phyloP scores from a whole-genome alignment of 2,329 filamentous ascomycete genomes.

The Ascochyta viciae-villosae region DNA sequence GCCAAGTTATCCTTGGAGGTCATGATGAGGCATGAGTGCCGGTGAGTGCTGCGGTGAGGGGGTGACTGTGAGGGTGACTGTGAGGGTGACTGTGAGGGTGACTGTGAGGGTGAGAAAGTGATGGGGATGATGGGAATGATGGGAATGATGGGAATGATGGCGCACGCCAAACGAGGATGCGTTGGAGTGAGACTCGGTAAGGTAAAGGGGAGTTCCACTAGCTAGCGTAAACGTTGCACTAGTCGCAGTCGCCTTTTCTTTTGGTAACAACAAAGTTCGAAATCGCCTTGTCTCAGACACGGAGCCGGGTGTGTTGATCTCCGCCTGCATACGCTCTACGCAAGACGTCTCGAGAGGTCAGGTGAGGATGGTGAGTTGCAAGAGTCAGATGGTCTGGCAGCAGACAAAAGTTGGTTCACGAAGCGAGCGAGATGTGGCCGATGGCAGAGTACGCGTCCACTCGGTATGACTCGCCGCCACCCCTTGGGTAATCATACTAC shows the following conservation, averaged over 20 bases:
- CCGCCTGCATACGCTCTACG: conserved; percentile 6
- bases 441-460: conserved; percentile 33
- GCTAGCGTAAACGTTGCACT: conserved; percentile 22
- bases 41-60: conserved; percentile 9
- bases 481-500: conserved; percentile 35
- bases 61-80: conserved; percentile 9
- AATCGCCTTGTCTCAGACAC: conserved; percentile 33
- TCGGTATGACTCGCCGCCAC: conserved; percentile 37
- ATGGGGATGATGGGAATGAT: conserved; percentile 24
- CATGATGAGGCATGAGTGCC: conserved; percentile 36
- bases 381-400: conserved; percentile 21
- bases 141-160: conserved; percentile 28
- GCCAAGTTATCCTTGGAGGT: conserved; percentile 41
- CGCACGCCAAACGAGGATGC: conserved; percentile 29
- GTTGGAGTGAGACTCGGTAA: conserved; percentile 34
- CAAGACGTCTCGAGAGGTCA: conserved; percentile 1
- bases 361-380: conserved; percentile 22
- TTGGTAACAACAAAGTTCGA: conserved; percentile 33
- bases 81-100: conserved; percentile 16
- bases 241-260: conserved; percentile 29
- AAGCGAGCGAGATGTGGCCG: conserved; percentile 27
- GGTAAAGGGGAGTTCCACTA: conserved; percentile 40
- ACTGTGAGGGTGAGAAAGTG: not conserved
- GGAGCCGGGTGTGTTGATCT: conserved; percentile 13
- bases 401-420: conserved; percentile 12